These are phyloP conservation scores for Punctularia strigosozonata DNA, from an alignment of 768 basidiomycete species.

Conservation along the genomic window DNA sequence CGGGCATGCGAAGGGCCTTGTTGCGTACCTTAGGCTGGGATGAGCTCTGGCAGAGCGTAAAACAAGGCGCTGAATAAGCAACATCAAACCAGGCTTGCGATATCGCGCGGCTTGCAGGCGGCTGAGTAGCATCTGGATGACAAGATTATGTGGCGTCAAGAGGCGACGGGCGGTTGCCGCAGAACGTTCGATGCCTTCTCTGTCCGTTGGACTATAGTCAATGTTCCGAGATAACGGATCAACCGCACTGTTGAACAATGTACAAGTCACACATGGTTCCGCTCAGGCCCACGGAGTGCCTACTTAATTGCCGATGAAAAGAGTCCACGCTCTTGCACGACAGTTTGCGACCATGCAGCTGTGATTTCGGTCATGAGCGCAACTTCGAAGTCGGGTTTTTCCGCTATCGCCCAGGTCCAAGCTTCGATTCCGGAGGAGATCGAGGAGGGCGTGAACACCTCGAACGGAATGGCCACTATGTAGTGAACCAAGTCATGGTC, in stretches of 20 bases:
- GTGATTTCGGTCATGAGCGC: constrained; percentile 77
- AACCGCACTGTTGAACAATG: constrained; percentile 42
- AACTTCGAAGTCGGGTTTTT: constrained; percentile 73
- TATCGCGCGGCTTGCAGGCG: constrained; percentile 91
- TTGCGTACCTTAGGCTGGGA: constrained; percentile 58
- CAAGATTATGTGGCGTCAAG: constrained; percentile 71
- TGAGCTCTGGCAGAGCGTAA: constrained; percentile 66
- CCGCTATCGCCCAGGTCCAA: constrained; percentile 93
- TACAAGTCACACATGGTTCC: constrained; percentile 1
- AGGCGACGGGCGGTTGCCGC: constrained; percentile 59
- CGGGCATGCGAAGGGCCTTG: background rate
- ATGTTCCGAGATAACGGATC: constrained; percentile 85
- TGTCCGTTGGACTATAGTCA: constrained; percentile 84
- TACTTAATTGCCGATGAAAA: constrained; percentile 79
- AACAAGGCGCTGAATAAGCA: constrained; percentile 75
- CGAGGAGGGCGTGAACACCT: constrained; percentile 77
- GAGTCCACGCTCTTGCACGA: constrained; percentile 66
- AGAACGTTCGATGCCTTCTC: constrained; percentile 67
- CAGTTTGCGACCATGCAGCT: constrained; percentile 78
- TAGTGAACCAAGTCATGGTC: constrained; percentile 81
- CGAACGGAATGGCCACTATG: constrained; percentile 80
- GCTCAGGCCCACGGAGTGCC: constrained; percentile 17
- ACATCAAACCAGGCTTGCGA: constrained; percentile 72
- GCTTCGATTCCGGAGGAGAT: constrained; percentile 84
- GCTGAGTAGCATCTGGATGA: constrained; percentile 83